These are phyloP conservation scores for Pelargonium fulgidum DNA, from an alignment of 441 rosid species.

Conservation along the genomic window DNA sequence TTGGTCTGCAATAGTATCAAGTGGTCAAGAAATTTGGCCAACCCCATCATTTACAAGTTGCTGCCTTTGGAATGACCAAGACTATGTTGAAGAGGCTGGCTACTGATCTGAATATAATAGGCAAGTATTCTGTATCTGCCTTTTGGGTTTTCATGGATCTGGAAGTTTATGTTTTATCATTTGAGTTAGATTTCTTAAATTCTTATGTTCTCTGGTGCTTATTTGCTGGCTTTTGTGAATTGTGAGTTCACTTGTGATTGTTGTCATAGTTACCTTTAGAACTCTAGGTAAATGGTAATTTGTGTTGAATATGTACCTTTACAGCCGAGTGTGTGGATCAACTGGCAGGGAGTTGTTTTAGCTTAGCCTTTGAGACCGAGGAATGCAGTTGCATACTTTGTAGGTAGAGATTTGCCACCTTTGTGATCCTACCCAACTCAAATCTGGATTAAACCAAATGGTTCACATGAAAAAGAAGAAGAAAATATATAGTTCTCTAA, in stretches of 20 bases:
- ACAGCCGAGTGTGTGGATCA: background rate
- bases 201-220: conserved; percentile 6
- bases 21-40: conserved; percentile 18
- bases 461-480: no score
- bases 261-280: conserved; percentile 3
- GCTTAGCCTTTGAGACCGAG: background rate
- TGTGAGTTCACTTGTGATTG: conserved; percentile 14
- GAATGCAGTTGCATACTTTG: no score
- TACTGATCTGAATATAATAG: conserved; percentile 29
- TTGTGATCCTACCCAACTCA: no score
- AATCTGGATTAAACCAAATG: no score
- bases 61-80: conserved; percentile 24
- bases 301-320: background rate
- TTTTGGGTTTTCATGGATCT: conserved; percentile 29
- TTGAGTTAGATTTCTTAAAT: conserved; percentile 5
- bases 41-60: conserved; percentile 21
- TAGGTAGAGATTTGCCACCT: no score
- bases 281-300: conserved; percentile 10
- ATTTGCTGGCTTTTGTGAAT: conserved; percentile 18
- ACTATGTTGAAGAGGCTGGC: conserved; percentile 28
- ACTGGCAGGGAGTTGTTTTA: conserved; percentile 1
- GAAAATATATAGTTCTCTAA: no score
- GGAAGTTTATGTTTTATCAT: conserved; percentile 18
- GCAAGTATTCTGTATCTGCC: conserved; percentile 53
- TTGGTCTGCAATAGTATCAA: conserved; percentile 17